Conservation (phyloP, 83 land plant species). For the Isoetes engelmannii region DNA sequence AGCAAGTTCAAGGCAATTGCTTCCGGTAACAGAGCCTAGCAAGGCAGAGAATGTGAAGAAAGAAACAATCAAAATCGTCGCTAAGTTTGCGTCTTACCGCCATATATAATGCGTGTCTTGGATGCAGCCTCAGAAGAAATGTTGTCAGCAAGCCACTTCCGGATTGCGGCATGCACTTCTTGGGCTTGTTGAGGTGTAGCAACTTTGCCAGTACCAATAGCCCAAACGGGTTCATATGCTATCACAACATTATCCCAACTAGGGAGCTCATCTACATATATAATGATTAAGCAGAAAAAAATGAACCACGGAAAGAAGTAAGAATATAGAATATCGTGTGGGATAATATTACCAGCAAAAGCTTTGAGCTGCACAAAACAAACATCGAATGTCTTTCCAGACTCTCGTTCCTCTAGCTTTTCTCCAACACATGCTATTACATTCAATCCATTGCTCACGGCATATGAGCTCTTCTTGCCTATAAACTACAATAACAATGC, state of each 20-base stretch:
- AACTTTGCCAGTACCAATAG: constrained; percentile 97
- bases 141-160: constrained; percentile 86
- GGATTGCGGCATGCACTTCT: constrained; percentile 88
- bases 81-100: constrained; percentile 45
- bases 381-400: constrained; percentile 90
- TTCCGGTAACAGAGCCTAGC: constrained; percentile 83
- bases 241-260: constrained; percentile 86
- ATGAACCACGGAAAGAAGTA: neutral
- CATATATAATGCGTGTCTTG: constrained; percentile 82
- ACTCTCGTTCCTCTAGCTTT: constrained; percentile 76
- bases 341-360: constrained; percentile 46
- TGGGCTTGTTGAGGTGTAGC: constrained; percentile 92
- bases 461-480: constrained; percentile 95
- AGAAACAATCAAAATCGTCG: neutral
- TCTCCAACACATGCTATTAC: constrained; percentile 96
- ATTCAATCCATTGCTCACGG: constrained; percentile 59
- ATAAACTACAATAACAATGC: constrained; percentile 48
- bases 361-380: constrained; percentile 84
- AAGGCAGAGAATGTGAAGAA: neutral
- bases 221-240: constrained; percentile 99
- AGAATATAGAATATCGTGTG: neutral
- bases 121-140: constrained; percentile 74
- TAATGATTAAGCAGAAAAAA: constrained; percentile 9
- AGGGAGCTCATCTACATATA: constrained; percentile 56
- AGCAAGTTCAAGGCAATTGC: constrained; percentile 74